A percentile compares a stretch with the other conserved stretches of the same genome.
These are phyloP conservation scores for Calonectria fujianensis DNA, from an alignment of 2,329 filamentous ascomycete species.

Conservation along the genomic window DNA sequence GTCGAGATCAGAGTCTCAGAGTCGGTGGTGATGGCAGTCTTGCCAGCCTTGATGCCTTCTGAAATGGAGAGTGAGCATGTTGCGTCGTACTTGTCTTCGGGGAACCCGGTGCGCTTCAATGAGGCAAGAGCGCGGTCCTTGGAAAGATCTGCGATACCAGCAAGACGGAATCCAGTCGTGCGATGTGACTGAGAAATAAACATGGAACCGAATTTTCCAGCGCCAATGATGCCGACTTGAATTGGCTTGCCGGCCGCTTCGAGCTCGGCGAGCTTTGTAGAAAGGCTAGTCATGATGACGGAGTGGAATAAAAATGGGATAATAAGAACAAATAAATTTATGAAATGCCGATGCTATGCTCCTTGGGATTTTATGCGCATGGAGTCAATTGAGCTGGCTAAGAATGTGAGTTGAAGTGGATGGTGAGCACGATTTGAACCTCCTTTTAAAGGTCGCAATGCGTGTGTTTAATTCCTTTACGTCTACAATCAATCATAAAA, in stretches of 20 bases:
- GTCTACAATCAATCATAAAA: neutral
- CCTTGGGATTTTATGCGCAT: neutral
- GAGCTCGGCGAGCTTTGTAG: conserved; percentile 63
- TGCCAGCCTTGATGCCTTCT: conserved; percentile 63
- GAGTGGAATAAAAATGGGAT: neutral
- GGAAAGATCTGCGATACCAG: conserved; percentile 66
- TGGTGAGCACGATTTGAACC: neutral
- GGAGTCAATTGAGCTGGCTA: neutral
- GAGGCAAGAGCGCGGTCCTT: conserved; percentile 63
- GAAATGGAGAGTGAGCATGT: conserved; percentile 58
- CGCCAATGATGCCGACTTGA: conserved; percentile 66
- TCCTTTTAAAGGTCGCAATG: neutral
- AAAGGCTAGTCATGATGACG: conserved; percentile 61
- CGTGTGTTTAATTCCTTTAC: conserved; percentile 25
- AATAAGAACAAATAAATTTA: neutral
- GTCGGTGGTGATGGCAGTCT: conserved; percentile 65
- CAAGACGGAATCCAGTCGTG: conserved; percentile 64
- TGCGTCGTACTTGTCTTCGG: conserved; percentile 61
- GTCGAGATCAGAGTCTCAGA: conserved; percentile 64
- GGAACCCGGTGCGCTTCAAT: conserved; percentile 64
- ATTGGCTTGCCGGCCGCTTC: conserved; percentile 63
- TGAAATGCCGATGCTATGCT: neutral
- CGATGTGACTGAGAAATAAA: conserved; percentile 67
- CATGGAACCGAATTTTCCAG: conserved; percentile 69
- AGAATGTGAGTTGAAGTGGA: neutral